Evolutionary conservation across 208 protist species (phyloP), one percentile per base, ranked within the genome.

Genomic region (Leishmania arabica): DNA sequence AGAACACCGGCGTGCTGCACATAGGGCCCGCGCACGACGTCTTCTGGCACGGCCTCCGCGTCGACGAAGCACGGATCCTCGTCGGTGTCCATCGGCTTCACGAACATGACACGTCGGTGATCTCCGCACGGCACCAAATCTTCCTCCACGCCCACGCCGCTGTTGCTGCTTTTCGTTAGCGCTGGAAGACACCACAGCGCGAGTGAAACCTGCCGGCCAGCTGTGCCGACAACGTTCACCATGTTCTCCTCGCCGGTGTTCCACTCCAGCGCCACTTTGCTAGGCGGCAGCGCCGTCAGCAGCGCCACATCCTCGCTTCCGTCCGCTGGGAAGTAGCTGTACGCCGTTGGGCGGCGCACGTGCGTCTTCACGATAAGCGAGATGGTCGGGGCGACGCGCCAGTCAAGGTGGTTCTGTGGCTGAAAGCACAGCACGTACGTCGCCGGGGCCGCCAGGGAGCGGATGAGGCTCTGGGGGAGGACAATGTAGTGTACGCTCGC

Each of bases 41-140:
- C 85, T 6, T 69, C 69, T 9, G 47, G 5, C 2, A 92, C 82
- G 13, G 89, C 90, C 73, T 94, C 88, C 15, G 83, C 83, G 54
- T 93, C 89, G 0, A 90, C 86, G 75, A 93, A 94, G 75, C 92
- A 95, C 37, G 92, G 92, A 75, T 93, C 84, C 40, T 86, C 85
- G 66, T 89, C 89, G 81, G 87, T 85, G 66, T 93, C 90, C 62
- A 93, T 66, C 60, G 92, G 92, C 77, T 89, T 87, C 72, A 91
- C 89, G 79, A 95, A 93, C 87, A 94, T 89, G 3, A 95, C 84
- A 21, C 92, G 90, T 2, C 85, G 86, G 75, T 89, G 77, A 53
- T 88, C 84, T 15, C 87, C 88, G 81, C 92, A 95, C 8, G 90
- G 86, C 40, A 91, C 89, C 19, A 86, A 45, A 49, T 84, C 80